Conservation (phyloP, 2,329 filamentous ascomycete species). For the Leptographium flavum region DNA sequence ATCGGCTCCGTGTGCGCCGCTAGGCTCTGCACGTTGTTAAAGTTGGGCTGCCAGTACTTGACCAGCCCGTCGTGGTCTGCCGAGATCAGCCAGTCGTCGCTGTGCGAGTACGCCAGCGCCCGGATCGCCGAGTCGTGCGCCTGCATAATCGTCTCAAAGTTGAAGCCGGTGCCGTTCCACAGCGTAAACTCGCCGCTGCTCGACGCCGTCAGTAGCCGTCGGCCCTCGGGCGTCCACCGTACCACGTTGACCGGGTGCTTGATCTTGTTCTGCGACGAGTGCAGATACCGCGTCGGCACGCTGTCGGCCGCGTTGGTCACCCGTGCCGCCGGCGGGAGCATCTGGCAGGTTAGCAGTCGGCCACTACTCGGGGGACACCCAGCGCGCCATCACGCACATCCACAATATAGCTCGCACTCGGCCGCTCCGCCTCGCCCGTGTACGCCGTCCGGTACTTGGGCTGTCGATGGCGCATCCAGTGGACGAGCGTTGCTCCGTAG, state of each 20-base stretch:
- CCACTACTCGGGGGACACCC: too few relatives aligned
- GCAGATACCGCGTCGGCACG: constrained; percentile 86
- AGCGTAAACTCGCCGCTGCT: constrained; percentile 96
- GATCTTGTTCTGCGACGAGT: constrained; percentile 97
- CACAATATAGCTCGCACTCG: constrained; percentile 77
- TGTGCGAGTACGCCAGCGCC: constrained; percentile 78
- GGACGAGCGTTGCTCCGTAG: constrained; percentile 77
- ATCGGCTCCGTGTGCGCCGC: constrained; percentile 83
- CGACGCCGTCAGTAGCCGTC: constrained; percentile 79
- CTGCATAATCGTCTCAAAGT: constrained; percentile 99
- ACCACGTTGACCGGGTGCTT: constrained; percentile 97
- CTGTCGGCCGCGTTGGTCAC: constrained; percentile 65
- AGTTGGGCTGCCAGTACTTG: constrained; percentile 98
- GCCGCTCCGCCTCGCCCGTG: constrained; percentile 65
- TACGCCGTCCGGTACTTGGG: constrained; percentile 61
- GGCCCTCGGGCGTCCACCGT: constrained; percentile 91
- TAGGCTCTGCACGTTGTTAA: constrained; percentile 95
- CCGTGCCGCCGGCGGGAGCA: constrained; percentile 72
- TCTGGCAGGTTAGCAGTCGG: constrained; percentile 31
- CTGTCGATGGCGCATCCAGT: constrained; percentile 78
- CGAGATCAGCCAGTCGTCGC: constrained; percentile 92
- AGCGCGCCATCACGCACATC: constrained; percentile 42
- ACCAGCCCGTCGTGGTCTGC: constrained; percentile 89
- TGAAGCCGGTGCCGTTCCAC: constrained; percentile 98
- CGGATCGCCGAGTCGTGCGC: constrained; percentile 83